Evolutionary conservation across 352 stramenopile genomes (phyloP).

Genomic region (Globisporangium uncinulatum): DNA sequence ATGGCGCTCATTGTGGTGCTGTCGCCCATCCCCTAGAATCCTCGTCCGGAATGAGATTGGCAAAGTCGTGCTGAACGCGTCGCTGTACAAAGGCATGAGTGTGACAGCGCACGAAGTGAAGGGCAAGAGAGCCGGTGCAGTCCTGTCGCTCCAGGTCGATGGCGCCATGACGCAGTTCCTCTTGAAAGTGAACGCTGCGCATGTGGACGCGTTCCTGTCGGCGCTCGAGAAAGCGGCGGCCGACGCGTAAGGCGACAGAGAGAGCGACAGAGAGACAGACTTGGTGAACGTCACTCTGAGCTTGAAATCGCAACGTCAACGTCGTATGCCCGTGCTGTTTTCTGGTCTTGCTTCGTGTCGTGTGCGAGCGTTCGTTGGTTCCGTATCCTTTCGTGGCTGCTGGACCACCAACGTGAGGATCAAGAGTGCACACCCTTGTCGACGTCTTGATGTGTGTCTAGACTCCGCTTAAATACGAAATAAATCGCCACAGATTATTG

Average conservation of each 20-base stretch:
- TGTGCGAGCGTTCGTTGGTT: too few species aligned
- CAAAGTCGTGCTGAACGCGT: constrained; percentile 83
- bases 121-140: constrained; percentile 71
- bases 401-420: too few species aligned
- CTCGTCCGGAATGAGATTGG: constrained; percentile 81
- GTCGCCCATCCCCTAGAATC: constrained; percentile 28
- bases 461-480: too few species aligned
- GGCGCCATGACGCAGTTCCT: constrained; percentile 57
- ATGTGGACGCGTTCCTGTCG: constrained; percentile 59
- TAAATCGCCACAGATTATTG: too few species aligned
- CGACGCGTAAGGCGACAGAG: constrained; percentile 1
- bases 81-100: constrained; percentile 73
- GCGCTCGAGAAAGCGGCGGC: constrained; percentile 32
- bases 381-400: too few species aligned
- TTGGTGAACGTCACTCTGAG: too few species aligned
- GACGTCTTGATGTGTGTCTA: too few species aligned
- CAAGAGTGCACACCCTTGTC: too few species aligned
- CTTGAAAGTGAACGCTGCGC: constrained; percentile 65
- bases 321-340: too few species aligned
- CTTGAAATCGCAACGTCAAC: too few species aligned
- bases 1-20: not conserved
- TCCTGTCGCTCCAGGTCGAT: constrained; percentile 62
- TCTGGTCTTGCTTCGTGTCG: too few species aligned
- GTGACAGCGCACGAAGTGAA: constrained; percentile 61
- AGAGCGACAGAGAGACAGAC: not conserved